Conservation (phyloP, 129 eudicot species). For the Lactuca saligna region DNA sequence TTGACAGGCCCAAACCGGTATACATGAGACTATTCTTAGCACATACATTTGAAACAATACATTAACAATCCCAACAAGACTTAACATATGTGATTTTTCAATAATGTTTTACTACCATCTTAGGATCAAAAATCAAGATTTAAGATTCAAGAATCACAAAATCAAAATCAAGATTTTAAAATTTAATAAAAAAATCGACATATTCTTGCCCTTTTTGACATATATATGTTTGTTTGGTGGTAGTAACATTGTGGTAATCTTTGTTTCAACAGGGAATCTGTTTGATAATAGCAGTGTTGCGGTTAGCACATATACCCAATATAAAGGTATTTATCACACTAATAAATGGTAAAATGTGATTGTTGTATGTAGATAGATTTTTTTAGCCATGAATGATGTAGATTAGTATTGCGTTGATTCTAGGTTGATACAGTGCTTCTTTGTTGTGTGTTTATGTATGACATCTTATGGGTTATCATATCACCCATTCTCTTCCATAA, state of each 20-base stretch:
- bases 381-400: too few species aligned
- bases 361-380: background rate
- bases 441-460: conserved; percentile 69
- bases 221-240: background rate
- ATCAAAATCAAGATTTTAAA: too few species aligned
- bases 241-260: background rate
- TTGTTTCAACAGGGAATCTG: conserved; percentile 58
- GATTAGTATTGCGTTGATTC: background rate
- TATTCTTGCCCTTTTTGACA: too few species aligned
- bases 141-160: too few species aligned
- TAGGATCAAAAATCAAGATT: too few species aligned
- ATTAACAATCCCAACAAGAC: too few species aligned
- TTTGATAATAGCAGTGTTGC: conserved; percentile 74
- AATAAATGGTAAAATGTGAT: background rate
- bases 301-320: conserved; percentile 68
- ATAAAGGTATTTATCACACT: conserved; percentile 44
- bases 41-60: too few species aligned
- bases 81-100: too few species aligned
- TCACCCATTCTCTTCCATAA: conserved; percentile 55
- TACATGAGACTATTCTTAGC: too few species aligned
- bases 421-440: conserved; percentile 82
- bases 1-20: too few species aligned
- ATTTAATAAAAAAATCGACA: too few species aligned
- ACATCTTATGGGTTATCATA: conserved; percentile 79
- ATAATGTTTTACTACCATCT: too few species aligned